These are phyloP conservation scores for Acacia concinna DNA, from an alignment of 331 rosid genomes.

Conservation along the genomic window DNA sequence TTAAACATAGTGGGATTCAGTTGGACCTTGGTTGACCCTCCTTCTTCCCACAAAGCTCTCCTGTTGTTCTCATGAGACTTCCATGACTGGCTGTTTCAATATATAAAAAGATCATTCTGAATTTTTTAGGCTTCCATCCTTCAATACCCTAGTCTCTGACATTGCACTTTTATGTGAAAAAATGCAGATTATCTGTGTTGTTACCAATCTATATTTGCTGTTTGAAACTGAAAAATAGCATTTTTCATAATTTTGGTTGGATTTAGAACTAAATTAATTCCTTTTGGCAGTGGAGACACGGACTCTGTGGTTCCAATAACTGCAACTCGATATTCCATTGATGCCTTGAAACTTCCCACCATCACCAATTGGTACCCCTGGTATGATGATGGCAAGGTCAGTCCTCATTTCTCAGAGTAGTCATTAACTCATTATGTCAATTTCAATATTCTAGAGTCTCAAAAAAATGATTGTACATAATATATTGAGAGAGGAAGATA, in stretches of 20 bases:
- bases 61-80: neutral
- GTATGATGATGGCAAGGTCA: slow-evolving; percentile 83
- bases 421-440: neutral
- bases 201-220: slow-evolving; percentile 3
- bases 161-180: neutral
- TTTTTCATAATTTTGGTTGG: neutral
- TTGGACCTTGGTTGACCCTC: neutral
- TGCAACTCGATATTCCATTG: slow-evolving; percentile 86
- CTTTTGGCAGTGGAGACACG: slow-evolving; percentile 72
- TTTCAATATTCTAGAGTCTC: neutral
- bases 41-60: neutral
- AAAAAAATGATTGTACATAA: neutral
- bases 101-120: neutral
- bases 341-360: slow-evolving; percentile 84
- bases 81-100: neutral
- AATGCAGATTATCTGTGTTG: neutral
- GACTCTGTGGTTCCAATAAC: slow-evolving; percentile 90
- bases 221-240: neutral
- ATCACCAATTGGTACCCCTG: slow-evolving; percentile 81
- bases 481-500: neutral
- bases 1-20: neutral
- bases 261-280: neutral
- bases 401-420: slow-evolving; percentile 36
- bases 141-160: neutral
- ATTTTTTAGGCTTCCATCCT: neutral